Conservation (phyloP, 129 eudicot genomes). For the Lactuca saligna region DNA sequence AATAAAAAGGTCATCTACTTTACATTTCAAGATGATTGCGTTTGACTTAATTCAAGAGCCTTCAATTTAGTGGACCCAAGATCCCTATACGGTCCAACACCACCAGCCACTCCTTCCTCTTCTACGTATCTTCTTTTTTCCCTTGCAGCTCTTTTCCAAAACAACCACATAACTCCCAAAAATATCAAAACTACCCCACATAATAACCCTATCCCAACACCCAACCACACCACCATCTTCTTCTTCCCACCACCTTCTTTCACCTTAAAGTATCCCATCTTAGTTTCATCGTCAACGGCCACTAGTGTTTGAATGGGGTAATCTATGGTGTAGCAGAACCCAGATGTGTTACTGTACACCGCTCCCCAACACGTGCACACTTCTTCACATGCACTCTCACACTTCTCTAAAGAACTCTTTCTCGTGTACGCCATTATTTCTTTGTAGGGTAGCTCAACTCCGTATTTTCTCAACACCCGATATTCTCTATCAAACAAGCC, state of each 20-base stretch:
- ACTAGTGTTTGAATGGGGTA: slow-evolving; percentile 72
- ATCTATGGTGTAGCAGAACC: slow-evolving; percentile 78
- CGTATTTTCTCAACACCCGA: slow-evolving; percentile 36
- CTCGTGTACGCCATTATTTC: slow-evolving; percentile 50
- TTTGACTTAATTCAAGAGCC: slow-evolving; percentile 67
- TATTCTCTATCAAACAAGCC: slow-evolving; percentile 8
- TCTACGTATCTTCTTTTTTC: slow-evolving; percentile 19
- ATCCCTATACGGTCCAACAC: slow-evolving; percentile 77
- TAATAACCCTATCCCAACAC: slow-evolving; percentile 51
- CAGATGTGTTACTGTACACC: slow-evolving; percentile 87
- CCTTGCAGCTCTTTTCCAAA: slow-evolving; percentile 52
- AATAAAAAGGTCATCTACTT: too few relatives aligned
- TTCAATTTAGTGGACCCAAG: slow-evolving; percentile 59
- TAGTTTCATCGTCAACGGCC: slow-evolving; percentile 63
- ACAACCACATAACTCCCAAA: slow-evolving; percentile 28
- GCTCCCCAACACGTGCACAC: slow-evolving; percentile 90
- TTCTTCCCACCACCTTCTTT: slow-evolving; percentile 51
- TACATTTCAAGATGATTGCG: slow-evolving; percentile 1
- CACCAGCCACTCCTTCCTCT: slow-evolving; percentile 32
- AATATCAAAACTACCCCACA: slow-evolving; percentile 54
- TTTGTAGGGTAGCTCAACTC: slow-evolving; percentile 65
- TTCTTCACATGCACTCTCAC: slow-evolving; percentile 60
- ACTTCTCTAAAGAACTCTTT: slow-evolving; percentile 47
- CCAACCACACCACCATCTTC: slow-evolving; percentile 32
- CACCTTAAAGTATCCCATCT: slow-evolving; percentile 79